Evolutionary conservation across 2,329 filamentous ascomycete genomes (phyloP).

Genomic region (Colletotrichum navitas): DNA sequence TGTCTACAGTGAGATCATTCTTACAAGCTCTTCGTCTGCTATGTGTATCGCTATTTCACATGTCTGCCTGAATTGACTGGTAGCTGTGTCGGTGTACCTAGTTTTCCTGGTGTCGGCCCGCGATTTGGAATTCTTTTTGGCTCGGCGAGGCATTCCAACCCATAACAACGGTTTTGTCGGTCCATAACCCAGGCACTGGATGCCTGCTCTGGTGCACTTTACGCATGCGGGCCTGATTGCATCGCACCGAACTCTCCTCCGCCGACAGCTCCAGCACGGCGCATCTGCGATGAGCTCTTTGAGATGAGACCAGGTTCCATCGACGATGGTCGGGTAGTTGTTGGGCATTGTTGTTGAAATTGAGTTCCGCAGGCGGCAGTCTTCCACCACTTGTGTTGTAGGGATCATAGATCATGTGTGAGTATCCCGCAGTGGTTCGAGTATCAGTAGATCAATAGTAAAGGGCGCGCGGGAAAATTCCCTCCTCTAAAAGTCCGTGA

Average conservation of each 20-base stretch:
- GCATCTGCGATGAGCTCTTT: neutral
- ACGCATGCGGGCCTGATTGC: neutral
- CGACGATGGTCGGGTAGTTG: neutral
- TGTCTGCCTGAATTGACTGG: neutral
- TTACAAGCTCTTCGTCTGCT: neutral
- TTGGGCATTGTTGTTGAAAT: neutral
- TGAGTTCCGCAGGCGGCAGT: neutral
- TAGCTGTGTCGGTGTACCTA: neutral
- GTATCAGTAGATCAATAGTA: neutral
- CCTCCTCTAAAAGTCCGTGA: neutral
- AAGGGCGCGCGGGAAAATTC: neutral
- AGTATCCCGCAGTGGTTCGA: neutral
- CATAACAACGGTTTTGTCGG: neutral
- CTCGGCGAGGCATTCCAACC: neutral
- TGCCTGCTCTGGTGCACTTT: neutral
- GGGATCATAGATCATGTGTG: neutral
- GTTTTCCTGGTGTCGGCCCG: neutral
- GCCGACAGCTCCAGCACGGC: neutral
- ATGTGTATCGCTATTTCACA: neutral
- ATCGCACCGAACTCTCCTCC: neutral
- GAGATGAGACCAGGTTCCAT: neutral
- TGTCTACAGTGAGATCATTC: neutral
- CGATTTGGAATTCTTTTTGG: neutral
- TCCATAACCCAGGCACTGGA: neutral
- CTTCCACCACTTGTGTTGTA: neutral